phyloP scores from a whole-genome alignment of 192 early-diverging fungal genomes.

The Umbelopsis vinacea region DNA sequence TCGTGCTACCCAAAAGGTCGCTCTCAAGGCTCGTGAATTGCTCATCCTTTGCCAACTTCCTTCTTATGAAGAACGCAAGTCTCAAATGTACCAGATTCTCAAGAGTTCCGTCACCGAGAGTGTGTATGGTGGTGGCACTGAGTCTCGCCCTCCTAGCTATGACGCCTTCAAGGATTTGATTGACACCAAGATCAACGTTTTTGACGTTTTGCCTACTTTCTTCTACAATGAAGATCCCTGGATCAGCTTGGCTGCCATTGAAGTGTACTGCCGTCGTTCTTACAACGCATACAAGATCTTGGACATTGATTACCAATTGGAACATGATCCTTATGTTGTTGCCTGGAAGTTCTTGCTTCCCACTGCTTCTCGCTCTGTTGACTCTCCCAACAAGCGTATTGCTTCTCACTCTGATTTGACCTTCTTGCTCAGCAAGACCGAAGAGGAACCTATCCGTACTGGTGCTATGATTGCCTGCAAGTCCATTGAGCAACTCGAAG shows the following conservation, averaged over 20 bases:
- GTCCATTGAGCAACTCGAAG: constrained; percentile 72
- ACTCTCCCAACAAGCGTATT: constrained; percentile 64
- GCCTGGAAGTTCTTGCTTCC: constrained; percentile 81
- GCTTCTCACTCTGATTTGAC: constrained; percentile 83
- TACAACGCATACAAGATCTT: constrained; percentile 97
- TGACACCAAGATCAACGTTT: constrained; percentile 92
- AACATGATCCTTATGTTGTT: constrained; percentile 67
- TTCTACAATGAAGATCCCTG: constrained; percentile 85
- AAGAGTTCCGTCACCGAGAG: constrained; percentile 74
- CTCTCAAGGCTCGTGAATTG: constrained; percentile 93
- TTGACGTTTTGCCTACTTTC: constrained; percentile 93
- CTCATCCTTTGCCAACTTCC: constrained; percentile 93
- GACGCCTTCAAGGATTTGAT: constrained; percentile 84
- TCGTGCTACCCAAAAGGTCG: constrained; percentile 82
- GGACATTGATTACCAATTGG: constrained; percentile 76
- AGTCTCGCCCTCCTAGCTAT: constrained; percentile 73
- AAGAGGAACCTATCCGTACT: constrained; percentile 77
- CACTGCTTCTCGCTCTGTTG: constrained; percentile 49
- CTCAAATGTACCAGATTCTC: constrained; percentile 86
- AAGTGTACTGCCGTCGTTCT: constrained; percentile 96
- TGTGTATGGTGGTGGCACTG: constrained; percentile 74
- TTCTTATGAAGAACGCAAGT: constrained; percentile 84
- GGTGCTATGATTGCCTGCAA: constrained; percentile 84
- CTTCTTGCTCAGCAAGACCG: constrained; percentile 73
- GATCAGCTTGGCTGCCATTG: constrained; percentile 84